A percentile compares a stretch with the other conserved stretches of the same genome.
Conservation (phyloP, 805 yeast genomes). For the Pichia deserticola region DNA sequence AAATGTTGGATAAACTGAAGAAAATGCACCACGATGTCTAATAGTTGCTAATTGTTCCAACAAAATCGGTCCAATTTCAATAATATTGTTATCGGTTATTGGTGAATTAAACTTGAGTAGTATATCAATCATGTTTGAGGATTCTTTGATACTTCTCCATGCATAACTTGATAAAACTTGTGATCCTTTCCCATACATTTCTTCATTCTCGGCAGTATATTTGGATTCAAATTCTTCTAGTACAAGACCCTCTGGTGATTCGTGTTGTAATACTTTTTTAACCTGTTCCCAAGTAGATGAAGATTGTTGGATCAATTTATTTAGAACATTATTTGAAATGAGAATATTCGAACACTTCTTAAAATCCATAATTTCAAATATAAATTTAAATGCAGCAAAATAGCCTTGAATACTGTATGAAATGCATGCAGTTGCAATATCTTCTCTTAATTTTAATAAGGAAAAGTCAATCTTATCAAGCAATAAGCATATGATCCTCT, state of each 20-base stretch:
- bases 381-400: slow-evolving; percentile 48
- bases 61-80: slow-evolving; percentile 44
- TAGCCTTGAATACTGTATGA: slow-evolving; percentile 61
- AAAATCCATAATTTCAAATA: slow-evolving; percentile 20
- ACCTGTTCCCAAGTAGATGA: slow-evolving; percentile 36
- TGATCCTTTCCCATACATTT: slow-evolving; percentile 29
- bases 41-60: slow-evolving; percentile 63
- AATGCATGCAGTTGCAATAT: slow-evolving; percentile 37
- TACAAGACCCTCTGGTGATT: slow-evolving; percentile 63
- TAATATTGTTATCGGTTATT: slow-evolving; percentile 24
- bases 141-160: slow-evolving; percentile 81
- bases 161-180: slow-evolving; percentile 56
- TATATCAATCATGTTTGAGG: slow-evolving; percentile 46
- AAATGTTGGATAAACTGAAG: slow-evolving; percentile 80
- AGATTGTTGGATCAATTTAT: slow-evolving; percentile 9
- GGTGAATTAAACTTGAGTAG: slow-evolving; percentile 29
- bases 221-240: slow-evolving; percentile 38
- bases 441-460: slow-evolving; percentile 27
- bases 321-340: slow-evolving; percentile 2
- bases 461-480: slow-evolving; percentile 29
- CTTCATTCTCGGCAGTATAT: slow-evolving; percentile 26
- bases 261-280: slow-evolving; percentile 49
- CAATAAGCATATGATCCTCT: slow-evolving; percentile 26
- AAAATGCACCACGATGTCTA: slow-evolving; percentile 87
- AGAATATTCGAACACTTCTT: slow-evolving; percentile 3